phyloP scores from a whole-genome alignment of 192 early-diverging fungal species.

The Podila horticola region DNA sequence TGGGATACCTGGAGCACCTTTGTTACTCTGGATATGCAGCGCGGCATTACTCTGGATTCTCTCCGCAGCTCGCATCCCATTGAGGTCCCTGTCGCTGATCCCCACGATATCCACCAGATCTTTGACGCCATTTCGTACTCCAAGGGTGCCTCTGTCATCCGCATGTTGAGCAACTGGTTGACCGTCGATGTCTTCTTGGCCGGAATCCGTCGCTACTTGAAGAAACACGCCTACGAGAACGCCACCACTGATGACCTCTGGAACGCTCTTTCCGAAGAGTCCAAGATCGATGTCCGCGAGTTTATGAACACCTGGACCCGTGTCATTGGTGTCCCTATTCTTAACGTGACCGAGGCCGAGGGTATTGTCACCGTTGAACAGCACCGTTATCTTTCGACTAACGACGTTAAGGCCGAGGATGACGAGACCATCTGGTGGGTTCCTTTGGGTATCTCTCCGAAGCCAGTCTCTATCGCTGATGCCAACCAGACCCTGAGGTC shows the following conservation, averaged over 20 bases:
- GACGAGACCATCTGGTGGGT: conserved; percentile 90
- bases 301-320: conserved; percentile 93
- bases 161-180: conserved; percentile 88
- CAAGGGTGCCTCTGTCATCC: conserved; percentile 94
- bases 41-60: conserved; percentile 82
- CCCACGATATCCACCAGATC: conserved; percentile 92
- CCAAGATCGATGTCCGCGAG: conserved; percentile 81
- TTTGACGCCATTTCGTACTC: conserved; percentile 94
- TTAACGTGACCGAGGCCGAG: conserved; percentile 73
- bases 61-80: conserved; percentile 94
- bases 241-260: conserved; percentile 91
- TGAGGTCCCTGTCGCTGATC: conserved; percentile 85
- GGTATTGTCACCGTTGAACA: conserved; percentile 76
- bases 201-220: conserved; percentile 78
- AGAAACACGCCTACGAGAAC: conserved; percentile 86
- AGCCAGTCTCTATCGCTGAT: conserved; percentile 39
- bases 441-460: conserved; percentile 72
- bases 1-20: conserved; percentile 94
- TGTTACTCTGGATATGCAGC: conserved; percentile 77
- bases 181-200: conserved; percentile 78
- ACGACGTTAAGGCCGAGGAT: conserved; percentile 81
- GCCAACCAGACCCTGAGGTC: conserved; percentile 59
- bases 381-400: conserved; percentile 86
- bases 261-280: conserved; percentile 79
- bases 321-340: conserved; percentile 82